phyloP scores from a whole-genome alignment of 768 basidiomycete genomes.

The Mycena epipterygia region DNA sequence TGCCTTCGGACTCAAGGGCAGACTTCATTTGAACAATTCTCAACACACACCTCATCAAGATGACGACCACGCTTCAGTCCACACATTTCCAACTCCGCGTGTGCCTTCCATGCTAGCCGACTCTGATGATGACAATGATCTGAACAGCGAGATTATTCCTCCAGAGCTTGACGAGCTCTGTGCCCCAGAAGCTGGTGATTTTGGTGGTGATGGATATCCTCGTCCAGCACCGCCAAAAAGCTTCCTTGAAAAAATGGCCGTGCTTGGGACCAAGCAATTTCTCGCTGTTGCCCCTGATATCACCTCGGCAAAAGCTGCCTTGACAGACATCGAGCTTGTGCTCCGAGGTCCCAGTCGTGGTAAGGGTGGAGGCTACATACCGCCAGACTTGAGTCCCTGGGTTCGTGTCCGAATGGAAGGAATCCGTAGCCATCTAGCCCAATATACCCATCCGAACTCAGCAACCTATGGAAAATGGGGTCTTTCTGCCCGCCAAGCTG shows the following conservation, averaged over 20 bases:
- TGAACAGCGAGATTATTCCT: slow-evolving; percentile 4
- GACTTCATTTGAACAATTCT: background rate
- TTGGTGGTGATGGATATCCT: slow-evolving; percentile 26
- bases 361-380: slow-evolving; percentile 4
- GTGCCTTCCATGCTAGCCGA: slow-evolving; percentile 11
- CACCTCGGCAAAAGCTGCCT: slow-evolving; percentile 21
- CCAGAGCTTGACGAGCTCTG: slow-evolving; percentile 26
- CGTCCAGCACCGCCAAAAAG: slow-evolving; percentile 9
- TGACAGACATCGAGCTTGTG: slow-evolving; percentile 8
- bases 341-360: slow-evolving; percentile 22
- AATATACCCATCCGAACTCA: slow-evolving; percentile 16
- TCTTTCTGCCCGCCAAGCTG: slow-evolving; percentile 16
- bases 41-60: background rate
- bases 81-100: slow-evolving; percentile 14
- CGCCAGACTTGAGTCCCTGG: slow-evolving; percentile 13
- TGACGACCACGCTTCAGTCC: background rate
- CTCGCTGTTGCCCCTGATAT: slow-evolving; percentile 26
- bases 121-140: slow-evolving; percentile 8
- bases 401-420: slow-evolving; percentile 22
- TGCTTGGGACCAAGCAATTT: slow-evolving; percentile 7
- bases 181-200: background rate
- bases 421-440: slow-evolving; percentile 4
- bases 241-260: slow-evolving; percentile 18
- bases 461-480: slow-evolving; percentile 19
- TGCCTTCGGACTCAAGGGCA: background rate